Evolutionary conservation across 768 basidiomycete species (phyloP), one percentile per base, ranked within the genome.

Genomic region (Mycena capillaripes): DNA sequence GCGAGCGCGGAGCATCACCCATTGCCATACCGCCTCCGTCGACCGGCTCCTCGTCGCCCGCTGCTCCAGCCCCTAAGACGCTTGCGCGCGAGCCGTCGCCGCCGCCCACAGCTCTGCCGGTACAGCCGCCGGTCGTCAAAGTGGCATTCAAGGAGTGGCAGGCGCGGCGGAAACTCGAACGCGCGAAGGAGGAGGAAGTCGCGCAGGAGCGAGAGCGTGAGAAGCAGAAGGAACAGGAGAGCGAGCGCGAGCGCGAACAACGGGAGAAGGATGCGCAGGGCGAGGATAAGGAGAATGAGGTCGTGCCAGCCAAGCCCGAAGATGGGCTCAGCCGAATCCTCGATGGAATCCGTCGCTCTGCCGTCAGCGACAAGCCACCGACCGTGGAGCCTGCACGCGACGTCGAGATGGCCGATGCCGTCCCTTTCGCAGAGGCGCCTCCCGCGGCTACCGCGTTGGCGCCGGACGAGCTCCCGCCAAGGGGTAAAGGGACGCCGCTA

Each of bases 201-300:
- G 65, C 42, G 62, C 36, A 44, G 52, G 46, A 52, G 46, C 66
- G 56, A 16, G 63, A 66, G 36, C 30, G 27, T 48, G 57, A 59
- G 21, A 42, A 4, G 64, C 11, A 50, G 60, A 30, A 44, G 48
- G 60, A 66, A 46, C 56, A 16, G 4, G 72, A 59, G 61, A 30
- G 53, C 21, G 44, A 69, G 32, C 40, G 32, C 10, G 72, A 66
- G 10, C 21, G 17, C 59, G 53, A 66, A 8, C 59, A 61, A 19
- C 50, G 52, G 17, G 66, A 72, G 46, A 55, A 69, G 62, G 67
- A 58, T 29, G 36, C 44, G n/a, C 67, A 34, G 61, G 70, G 52
- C 7, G 60, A 57, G 23, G 50, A 68, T 40, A 70, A 75, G 63
- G 70, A 75, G 66, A 69, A 71, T 38, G 66, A 50, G 32, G 69